Evolutionary conservation across 768 basidiomycete genomes (phyloP).

Genomic region (Leccinum incarnatum): DNA sequence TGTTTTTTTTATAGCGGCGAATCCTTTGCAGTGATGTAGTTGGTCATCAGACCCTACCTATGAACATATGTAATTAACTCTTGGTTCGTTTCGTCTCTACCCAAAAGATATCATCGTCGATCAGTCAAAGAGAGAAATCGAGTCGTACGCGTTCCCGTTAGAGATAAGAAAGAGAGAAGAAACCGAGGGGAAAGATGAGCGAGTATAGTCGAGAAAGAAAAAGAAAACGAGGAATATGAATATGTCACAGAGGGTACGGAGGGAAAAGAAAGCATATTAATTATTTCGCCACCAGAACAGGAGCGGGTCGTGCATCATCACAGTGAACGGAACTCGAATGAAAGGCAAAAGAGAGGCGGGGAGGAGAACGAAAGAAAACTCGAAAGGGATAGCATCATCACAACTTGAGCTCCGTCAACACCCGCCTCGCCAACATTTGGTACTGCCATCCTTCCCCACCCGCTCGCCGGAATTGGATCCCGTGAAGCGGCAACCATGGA

Average conservation of each 20-base stretch:
- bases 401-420: conserved; percentile 85
- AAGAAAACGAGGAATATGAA: neutral
- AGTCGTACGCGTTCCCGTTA: neutral
- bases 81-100: neutral
- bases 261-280: neutral
- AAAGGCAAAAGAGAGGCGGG: neutral
- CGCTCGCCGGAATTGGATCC: conserved; percentile 90
- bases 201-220: neutral
- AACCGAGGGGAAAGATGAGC: neutral
- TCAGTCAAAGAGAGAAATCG: neutral
- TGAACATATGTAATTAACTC: neutral
- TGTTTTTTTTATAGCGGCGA: neutral
- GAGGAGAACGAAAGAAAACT: neutral
- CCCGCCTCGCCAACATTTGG: conserved; percentile 88
- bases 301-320: neutral
- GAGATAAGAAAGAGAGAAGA: neutral
- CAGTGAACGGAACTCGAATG: neutral
- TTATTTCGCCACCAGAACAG: neutral
- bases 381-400: conserved; percentile 33
- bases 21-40: neutral
- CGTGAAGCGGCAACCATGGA: conserved; percentile 89
- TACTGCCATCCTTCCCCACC: conserved; percentile 97
- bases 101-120: neutral
- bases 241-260: neutral
- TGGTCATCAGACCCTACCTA: neutral